These are phyloP conservation scores for Solanum boliviense DNA, from an alignment of 257 asterid species.

Conservation along the genomic window DNA sequence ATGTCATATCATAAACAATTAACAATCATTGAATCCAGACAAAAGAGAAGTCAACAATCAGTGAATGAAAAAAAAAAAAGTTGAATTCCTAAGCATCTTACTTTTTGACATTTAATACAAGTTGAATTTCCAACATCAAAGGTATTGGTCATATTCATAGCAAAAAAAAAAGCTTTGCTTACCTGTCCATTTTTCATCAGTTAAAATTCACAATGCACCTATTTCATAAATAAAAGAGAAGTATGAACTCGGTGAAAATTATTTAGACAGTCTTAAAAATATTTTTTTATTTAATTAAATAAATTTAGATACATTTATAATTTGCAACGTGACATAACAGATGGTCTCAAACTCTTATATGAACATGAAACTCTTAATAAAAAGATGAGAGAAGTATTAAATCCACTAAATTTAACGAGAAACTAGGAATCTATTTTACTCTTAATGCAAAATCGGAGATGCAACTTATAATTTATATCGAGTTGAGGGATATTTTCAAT, in stretches of 20 bases:
- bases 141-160: not conserved
- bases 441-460: no score
- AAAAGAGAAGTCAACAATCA: not conserved
- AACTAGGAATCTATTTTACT: no score
- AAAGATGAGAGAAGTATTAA: no score
- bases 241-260: not conserved
- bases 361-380: not conserved
- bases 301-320: accelerated
- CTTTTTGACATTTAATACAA: not conserved
- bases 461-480: no score
- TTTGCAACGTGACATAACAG: no score
- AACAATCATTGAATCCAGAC: not conserved
- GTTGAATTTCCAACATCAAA: not conserved
- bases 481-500: no score
- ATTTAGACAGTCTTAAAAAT: no score
- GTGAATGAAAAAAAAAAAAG: no score
- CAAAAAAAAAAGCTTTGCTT: not conserved
- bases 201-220: not conserved
- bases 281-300: no score
- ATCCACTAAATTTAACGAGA: no score
- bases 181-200: not conserved
- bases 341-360: no score
- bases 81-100: not conserved
- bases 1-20: not conserved
- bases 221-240: not conserved